A percentile compares a stretch with the other conserved stretches of the same genome.
phyloP scores from a whole-genome alignment of 331 rosid genomes.

The Arachis monticola region DNA sequence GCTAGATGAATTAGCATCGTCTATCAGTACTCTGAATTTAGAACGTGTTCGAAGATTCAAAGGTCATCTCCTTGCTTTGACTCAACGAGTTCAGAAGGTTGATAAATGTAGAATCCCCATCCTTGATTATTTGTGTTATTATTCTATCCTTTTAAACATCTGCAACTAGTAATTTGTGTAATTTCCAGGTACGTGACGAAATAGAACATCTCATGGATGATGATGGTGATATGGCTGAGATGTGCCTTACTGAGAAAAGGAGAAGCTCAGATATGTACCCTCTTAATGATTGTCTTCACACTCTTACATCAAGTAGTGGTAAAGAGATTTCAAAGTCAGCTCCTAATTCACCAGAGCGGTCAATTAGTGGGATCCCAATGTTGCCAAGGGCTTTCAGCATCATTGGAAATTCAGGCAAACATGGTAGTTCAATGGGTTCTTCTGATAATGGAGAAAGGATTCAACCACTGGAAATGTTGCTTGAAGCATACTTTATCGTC shows the following conservation, averaged over 20 bases:
- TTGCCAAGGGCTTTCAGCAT: slow-evolving; percentile 85
- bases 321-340: slow-evolving; percentile 65
- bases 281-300: slow-evolving; percentile 56
- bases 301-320: slow-evolving; percentile 36
- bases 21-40: slow-evolving; percentile 82
- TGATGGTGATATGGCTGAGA: slow-evolving; percentile 99
- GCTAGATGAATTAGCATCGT: slow-evolving; percentile 80
- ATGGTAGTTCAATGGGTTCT: slow-evolving; percentile 66
- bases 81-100: slow-evolving; percentile 98
- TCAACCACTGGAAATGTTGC: slow-evolving; percentile 94
- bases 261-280: slow-evolving; percentile 57
- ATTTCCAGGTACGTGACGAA: slow-evolving; percentile 91
- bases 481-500: slow-evolving; percentile 93
- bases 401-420: slow-evolving; percentile 62
- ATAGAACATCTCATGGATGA: slow-evolving; percentile 99
- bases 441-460: slow-evolving; percentile 76
- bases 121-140: slow-evolving; percentile 27
- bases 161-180: slow-evolving; percentile 33
- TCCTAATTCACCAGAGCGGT: slow-evolving; percentile 76
- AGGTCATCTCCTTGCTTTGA: slow-evolving; percentile 93
- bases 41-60: slow-evolving; percentile 92
- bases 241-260: slow-evolving; percentile 97
- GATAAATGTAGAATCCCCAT: slow-evolving; percentile 21
- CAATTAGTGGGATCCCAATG: slow-evolving; percentile 54
- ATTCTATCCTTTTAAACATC: slow-evolving; percentile 7